A percentile compares a stretch with the other conserved stretches of the same genome.
phyloP scores from a whole-genome alignment of 2,329 filamentous ascomycete species.

The Chlorencoelia australis region DNA sequence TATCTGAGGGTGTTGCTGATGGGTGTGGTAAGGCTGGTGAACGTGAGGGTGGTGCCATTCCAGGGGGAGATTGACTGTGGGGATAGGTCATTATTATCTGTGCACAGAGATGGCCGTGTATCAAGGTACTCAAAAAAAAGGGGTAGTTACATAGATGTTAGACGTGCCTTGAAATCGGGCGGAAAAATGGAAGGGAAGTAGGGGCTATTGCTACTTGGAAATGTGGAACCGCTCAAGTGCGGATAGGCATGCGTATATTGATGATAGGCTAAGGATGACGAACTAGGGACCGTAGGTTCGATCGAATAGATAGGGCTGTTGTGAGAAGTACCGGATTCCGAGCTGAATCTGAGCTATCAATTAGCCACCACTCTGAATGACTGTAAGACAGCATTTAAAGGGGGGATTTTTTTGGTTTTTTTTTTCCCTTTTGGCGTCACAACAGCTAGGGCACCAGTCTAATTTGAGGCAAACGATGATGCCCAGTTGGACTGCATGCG shows the following conservation, averaged over 20 bases:
- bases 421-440: too few species aligned
- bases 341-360: slow-evolving; percentile 25
- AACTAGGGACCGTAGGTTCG: slow-evolving; percentile 22
- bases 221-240: slow-evolving; percentile 24
- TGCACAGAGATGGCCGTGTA: slow-evolving; percentile 13
- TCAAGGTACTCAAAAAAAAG: slow-evolving; percentile 11
- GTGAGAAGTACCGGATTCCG: slow-evolving; percentile 25
- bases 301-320: slow-evolving; percentile 28
- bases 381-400: slow-evolving; percentile 23
- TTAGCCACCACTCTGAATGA: slow-evolving; percentile 23
- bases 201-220: slow-evolving; percentile 21
- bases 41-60: slow-evolving; percentile 25
- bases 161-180: slow-evolving; percentile 27
- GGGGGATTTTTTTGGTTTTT: too few species aligned
- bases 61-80: slow-evolving; percentile 22
- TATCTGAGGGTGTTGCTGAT: slow-evolving; percentile 21
- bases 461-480: slow-evolving; percentile 14
- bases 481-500: slow-evolving; percentile 21
- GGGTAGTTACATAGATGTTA: slow-evolving; percentile 24
- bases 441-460: slow-evolving; percentile 8
- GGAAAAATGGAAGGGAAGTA: slow-evolving; percentile 26
- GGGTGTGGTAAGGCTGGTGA: slow-evolving; percentile 25
- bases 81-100: slow-evolving; percentile 23
- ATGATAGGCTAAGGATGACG: slow-evolving; percentile 22
- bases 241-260: slow-evolving; percentile 25